Base-by-base conservation (phyloP, 805 yeast genomes). In the Nakazawaea wyomingensis region DNA sequence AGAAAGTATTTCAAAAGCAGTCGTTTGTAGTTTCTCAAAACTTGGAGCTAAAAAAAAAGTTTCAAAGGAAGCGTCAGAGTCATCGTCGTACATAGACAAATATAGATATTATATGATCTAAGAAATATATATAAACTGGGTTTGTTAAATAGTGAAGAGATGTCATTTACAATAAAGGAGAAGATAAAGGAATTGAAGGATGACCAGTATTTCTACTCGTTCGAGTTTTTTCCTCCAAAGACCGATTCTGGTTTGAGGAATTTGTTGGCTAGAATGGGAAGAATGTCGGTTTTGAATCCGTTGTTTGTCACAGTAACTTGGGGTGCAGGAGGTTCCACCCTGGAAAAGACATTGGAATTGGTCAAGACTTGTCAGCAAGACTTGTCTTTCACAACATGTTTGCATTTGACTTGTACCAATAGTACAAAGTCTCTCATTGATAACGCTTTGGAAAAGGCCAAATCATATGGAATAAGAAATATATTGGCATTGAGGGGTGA, bases 291-390 rank as follows among this genome's bases (percentile, higher is more conserved):
- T 3, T 65, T 93, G 48, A 90, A 89, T 44, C 98, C 98, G 3
- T 66, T 83, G 13, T 95, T 93, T 59, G 82, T 91, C 43, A 87
- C 96, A 3, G 84, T 93, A 11, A 93, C 99, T 0, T 93, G 98
- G 97, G 99, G 98, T 27, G 98, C 99, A 4, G 98, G 98, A 32
- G 99, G 99, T 3, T 80, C 95, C 4, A 88, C 97, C 8, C 79
- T 91, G 37, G 83, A 78, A 38, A 89, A 88, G 65, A 86, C 96
- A 0, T 62, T 93, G 46, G 91, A 86, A 34, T 69, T 93, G 45
- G 96, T 96, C 1, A 68, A 77, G 19, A 73, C 85, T 2, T 83
- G 95, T 52, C 87, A 85, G 54, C 65, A 73, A 36, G 87, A 82
- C 38, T 69, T 90, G 46, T 82, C 83, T 3, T 65, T 91, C n/a